Evolutionary conservation across 108 stramenopile genomes (phyloP).

Genomic region (Conticribra guillardii): DNA sequence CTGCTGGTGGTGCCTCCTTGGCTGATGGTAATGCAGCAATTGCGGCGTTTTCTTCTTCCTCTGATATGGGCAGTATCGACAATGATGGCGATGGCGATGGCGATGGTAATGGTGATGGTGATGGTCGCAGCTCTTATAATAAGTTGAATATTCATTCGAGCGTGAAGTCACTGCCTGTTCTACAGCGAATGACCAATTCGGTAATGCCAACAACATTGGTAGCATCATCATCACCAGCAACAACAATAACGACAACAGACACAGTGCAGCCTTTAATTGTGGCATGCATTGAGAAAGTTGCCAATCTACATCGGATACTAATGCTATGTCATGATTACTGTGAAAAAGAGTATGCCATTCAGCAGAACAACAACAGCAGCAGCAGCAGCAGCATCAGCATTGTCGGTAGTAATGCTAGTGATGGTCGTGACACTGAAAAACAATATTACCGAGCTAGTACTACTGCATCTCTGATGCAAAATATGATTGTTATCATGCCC

Average conservation of each 20-base stretch:
- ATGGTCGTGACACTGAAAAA: too few relatives aligned
- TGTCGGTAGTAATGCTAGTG: too few relatives aligned
- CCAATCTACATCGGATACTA: conserved; percentile 45
- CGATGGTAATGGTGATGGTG: not conserved
- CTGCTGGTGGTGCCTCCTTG: not conserved
- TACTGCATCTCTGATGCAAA: conserved; percentile 8
- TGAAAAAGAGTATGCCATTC: not conserved
- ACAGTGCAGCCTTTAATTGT: conserved; percentile 14
- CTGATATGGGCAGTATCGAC: too few relatives aligned
- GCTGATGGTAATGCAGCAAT: not conserved
- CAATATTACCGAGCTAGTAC: too few relatives aligned
- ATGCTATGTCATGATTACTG: conserved; percentile 39
- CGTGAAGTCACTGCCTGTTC: too few relatives aligned
- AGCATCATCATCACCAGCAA: too few relatives aligned
- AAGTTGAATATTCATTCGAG: too few relatives aligned
- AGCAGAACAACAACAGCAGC: not conserved
- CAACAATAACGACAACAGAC: not conserved
- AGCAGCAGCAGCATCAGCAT: too few relatives aligned
- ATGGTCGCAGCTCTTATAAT: too few relatives aligned
- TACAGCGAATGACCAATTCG: not conserved
- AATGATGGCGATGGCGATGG: not conserved
- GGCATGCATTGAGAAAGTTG: conserved; percentile 52
- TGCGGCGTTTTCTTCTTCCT: too few relatives aligned
- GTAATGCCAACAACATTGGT: not conserved
- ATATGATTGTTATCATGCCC: conserved; percentile 35